A percentile compares a stretch with the other conserved stretches of the same genome.
phyloP scores from a whole-genome alignment of 495 filamentous ascomycete species.

The Cetradonia linearis region DNA sequence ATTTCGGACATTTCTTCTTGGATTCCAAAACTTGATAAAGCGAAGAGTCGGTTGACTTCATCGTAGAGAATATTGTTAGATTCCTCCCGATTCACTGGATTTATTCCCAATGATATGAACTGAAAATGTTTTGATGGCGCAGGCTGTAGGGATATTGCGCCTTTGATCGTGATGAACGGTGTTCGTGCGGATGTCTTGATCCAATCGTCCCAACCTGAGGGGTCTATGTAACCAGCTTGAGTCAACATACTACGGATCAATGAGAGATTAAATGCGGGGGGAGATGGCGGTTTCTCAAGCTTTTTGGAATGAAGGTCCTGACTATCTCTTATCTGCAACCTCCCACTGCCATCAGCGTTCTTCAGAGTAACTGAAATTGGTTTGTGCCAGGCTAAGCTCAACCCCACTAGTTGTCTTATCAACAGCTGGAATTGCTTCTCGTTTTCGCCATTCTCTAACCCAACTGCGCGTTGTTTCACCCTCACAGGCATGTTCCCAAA shows the following conservation, averaged over 20 bases:
- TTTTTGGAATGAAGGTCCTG: not conserved
- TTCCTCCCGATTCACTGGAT: slow-evolving; percentile 42
- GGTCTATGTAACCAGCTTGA: slow-evolving; percentile 53
- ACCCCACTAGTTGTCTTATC: slow-evolving; percentile 44
- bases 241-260: slow-evolving; percentile 47
- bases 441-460: slow-evolving; percentile 40
- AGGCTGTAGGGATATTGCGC: slow-evolving; percentile 60
- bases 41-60: slow-evolving; percentile 70
- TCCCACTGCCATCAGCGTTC: slow-evolving; percentile 27
- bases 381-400: slow-evolving; percentile 56
- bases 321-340: slow-evolving; percentile 22
- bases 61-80: slow-evolving; percentile 61
- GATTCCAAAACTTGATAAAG: slow-evolving; percentile 65
- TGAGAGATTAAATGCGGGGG: slow-evolving; percentile 22
- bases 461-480: slow-evolving; percentile 64
- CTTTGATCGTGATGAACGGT: slow-evolving; percentile 47
- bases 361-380: slow-evolving; percentile 37
- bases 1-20: slow-evolving; percentile 37
- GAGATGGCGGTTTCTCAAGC: slow-evolving; percentile 2
- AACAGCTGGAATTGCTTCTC: slow-evolving; percentile 65
- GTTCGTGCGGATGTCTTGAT: slow-evolving; percentile 56
- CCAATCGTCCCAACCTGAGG: slow-evolving; percentile 47
- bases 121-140: slow-evolving; percentile 62
- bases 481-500: slow-evolving; percentile 96
- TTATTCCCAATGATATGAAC: slow-evolving; percentile 66